Conservation (phyloP, 306 rosid species). For the Trifolium fragiferum region DNA sequence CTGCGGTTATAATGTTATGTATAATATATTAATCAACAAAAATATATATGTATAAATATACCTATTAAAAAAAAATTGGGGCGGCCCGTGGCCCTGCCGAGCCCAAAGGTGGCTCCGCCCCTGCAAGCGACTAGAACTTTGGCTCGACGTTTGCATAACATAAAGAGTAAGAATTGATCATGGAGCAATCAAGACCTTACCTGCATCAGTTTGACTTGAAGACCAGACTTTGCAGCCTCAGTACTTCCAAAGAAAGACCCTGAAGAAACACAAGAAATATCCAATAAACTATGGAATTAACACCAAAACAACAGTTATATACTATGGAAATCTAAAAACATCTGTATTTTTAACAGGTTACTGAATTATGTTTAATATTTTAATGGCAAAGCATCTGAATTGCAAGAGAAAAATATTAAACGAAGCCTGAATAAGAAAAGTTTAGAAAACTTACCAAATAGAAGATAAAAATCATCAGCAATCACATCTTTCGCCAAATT, state of each 20-base stretch:
- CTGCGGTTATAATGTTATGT: too few relatives aligned
- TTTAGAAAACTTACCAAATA: conserved; percentile 73
- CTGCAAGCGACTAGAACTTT: background rate
- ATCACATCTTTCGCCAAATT: conserved; percentile 92
- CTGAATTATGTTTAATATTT: conserved; percentile 17
- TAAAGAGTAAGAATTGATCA: conserved; percentile 23
- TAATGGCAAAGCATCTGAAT: conserved; percentile 16
- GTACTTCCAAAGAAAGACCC: conserved; percentile 87
- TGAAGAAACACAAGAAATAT: conserved; percentile 42
- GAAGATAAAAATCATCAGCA: conserved; percentile 73
- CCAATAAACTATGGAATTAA: conserved; percentile 12
- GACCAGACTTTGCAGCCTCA: conserved; percentile 72
- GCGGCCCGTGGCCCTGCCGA: too few relatives aligned
- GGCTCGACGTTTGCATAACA: background rate
- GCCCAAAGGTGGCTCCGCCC: too few relatives aligned
- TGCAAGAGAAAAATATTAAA: conserved; percentile 18
- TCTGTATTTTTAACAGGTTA: background rate
- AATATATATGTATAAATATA: too few relatives aligned
- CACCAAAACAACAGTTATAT: background rate
- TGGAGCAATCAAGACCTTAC: conserved; percentile 45
- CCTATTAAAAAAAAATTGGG: too few relatives aligned
- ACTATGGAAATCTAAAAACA: conserved; percentile 14
- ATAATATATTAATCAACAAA: too few relatives aligned
- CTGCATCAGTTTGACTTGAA: conserved; percentile 89
- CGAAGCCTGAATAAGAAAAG: conserved; percentile 14